phyloP scores from a whole-genome alignment of 2,329 filamentous ascomycete genomes.

The Orbilia ellipsospora region DNA sequence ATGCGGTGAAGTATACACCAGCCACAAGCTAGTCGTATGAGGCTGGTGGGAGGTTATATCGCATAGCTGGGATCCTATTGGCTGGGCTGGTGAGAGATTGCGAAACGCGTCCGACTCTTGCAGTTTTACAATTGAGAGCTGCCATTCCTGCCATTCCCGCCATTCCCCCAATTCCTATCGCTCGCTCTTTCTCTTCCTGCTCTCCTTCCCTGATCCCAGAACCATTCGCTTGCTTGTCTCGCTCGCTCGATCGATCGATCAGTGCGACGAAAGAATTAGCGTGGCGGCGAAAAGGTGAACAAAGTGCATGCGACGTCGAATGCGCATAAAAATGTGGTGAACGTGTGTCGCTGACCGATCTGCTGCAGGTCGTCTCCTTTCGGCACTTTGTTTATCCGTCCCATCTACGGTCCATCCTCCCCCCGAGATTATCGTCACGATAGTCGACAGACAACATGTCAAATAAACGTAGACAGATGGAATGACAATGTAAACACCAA shows the following conservation, averaged over 20 bases:
- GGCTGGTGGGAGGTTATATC: neutral
- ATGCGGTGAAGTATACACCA: no score
- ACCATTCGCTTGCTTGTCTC: no score
- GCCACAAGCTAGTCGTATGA: neutral
- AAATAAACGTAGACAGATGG: neutral
- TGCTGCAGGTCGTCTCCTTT: slow-evolving; percentile 20
- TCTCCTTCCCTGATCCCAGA: neutral
- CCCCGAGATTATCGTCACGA: no score
- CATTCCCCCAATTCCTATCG: neutral
- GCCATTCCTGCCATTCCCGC: neutral
- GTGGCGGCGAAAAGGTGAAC: no score
- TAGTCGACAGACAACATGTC: neutral
- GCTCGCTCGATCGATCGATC: no score
- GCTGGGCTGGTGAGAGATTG: no score
- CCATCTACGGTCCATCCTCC: neutral
- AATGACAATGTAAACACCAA: neutral
- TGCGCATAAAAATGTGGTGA: no score
- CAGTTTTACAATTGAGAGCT: no score
- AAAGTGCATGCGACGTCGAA: no score
- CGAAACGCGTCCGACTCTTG: neutral
- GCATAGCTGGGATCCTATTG: no score
- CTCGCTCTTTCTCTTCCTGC: no score
- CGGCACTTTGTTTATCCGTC: slow-evolving; percentile 29
- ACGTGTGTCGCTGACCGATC: neutral
- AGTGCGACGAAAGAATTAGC: no score